Conservation (phyloP, 768 basidiomycete genomes). For the Amylocystis lapponica region DNA sequence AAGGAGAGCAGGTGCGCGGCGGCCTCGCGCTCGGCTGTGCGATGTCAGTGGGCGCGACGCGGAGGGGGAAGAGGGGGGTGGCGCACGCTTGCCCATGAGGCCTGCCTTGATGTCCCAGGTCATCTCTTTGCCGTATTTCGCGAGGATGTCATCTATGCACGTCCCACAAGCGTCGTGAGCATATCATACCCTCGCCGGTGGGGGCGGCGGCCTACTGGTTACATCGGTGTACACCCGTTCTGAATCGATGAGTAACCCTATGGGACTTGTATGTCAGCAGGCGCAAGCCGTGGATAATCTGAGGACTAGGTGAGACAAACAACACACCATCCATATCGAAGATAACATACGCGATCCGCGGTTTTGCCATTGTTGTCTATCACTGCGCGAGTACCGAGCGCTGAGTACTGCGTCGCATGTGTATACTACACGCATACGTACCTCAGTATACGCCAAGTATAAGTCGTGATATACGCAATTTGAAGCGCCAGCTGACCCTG, state of each 20-base stretch:
- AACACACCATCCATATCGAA: constrained; percentile 32
- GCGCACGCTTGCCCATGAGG: constrained; percentile 78
- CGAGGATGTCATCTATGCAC: constrained; percentile 66
- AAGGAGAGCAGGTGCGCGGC: constrained; percentile 66
- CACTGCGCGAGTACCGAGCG: too few species aligned
- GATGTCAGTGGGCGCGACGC: background rate
- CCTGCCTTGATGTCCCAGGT: constrained; percentile 89
- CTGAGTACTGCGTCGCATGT: too few species aligned
- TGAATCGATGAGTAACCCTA: constrained; percentile 73
- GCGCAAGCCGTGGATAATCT: background rate
- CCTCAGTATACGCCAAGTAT: too few species aligned
- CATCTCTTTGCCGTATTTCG: constrained; percentile 67
- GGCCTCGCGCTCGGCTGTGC: constrained; percentile 59
- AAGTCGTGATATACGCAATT: too few species aligned
- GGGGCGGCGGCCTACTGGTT: constrained; percentile 48
- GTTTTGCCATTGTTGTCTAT: too few species aligned
- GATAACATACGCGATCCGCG: constrained; percentile 26
- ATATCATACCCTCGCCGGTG: background rate
- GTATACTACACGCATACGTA: too few species aligned
- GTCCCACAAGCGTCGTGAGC: background rate
- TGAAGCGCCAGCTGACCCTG: too few species aligned
- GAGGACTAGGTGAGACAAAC: background rate
- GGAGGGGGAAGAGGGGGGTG: background rate
- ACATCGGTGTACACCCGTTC: constrained; percentile 74
- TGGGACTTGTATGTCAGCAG: background rate